Base-by-base conservation (phyloP, 225 moss, liverwort and hornwort species). In the Neckera pumila region DNA sequence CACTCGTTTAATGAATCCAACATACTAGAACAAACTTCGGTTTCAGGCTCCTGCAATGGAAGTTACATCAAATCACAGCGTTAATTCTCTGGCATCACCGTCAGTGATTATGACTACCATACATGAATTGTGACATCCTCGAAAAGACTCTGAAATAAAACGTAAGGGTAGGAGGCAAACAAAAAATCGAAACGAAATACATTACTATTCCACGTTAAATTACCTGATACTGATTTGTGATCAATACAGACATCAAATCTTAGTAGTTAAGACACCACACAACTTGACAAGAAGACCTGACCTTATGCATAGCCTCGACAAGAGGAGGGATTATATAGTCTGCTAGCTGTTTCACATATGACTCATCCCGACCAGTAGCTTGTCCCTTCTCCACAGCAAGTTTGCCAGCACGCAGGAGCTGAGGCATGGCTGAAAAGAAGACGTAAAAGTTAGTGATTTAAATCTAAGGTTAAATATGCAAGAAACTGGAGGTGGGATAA, bases 351-450 rank as follows among this genome's bases (percentile, higher is more conserved):
- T 99, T 99, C 70, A 99, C 94, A 62, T 99, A 99, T 17, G 96
- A 72, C 85, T 97, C 96, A 90, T 97, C 96, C 71, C 99, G 95
- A 57, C 99, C 99, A 86, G 93, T 75, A 63, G 99, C 97, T 93
- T 94, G 96, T 54, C 99, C 97, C 91, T 95, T 96, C 93, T 99
- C 99, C 82, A 99, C 97, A 86, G 99, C 97, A 85, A 99, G 90
- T 90, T 99, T 99, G 43, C 97, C 99, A 87, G 99, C 91, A 62
- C 99, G 93, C 80, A 99, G 91, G 43, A 99, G 94, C 92, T 97
- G 97, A 25, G 99, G 99, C 99, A 99, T 99, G 38, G 99, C 99
- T 99, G 96, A 89, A 74, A 79, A 84, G 27, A 81, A 88, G 40
- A 60, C 42, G 56, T 34, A 66, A 72, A 79, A 53, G 64, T 88